Conservation (phyloP, 768 basidiomycete species). For the Russula lepida region DNA sequence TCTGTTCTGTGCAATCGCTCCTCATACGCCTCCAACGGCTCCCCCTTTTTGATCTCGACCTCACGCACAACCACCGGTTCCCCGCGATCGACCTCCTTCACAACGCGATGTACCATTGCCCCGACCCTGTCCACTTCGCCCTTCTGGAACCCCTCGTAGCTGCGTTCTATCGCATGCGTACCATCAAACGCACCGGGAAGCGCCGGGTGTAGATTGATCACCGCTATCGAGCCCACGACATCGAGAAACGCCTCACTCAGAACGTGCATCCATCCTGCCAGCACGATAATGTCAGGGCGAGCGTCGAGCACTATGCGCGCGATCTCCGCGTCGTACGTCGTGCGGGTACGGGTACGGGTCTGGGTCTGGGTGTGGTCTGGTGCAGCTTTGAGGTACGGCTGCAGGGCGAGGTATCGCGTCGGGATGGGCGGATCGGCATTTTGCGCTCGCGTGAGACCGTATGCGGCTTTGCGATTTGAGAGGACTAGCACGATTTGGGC, state of each 20-base stretch:
- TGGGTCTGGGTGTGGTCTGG: conserved; percentile 64
- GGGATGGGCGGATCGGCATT: conserved; percentile 67
- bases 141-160: conserved; percentile 79
- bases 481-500: conserved; percentile 71
- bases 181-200: conserved; percentile 96
- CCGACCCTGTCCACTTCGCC: conserved; percentile 76
- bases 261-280: conserved; percentile 99
- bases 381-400: conserved; percentile 70
- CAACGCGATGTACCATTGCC: conserved; percentile 89
- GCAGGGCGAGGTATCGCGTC: conserved; percentile 74
- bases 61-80: conserved; percentile 78
- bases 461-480: conserved; percentile 87
- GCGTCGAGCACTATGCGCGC: conserved; percentile 55
- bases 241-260: conserved; percentile 76
- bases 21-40: conserved; percentile 65
- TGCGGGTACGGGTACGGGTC: too few relatives aligned
- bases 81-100: conserved; percentile 89
- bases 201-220: conserved; percentile 96
- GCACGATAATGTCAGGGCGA: conserved; percentile 76
- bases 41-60: conserved; percentile 64
- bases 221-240: conserved; percentile 56
- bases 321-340: conserved; percentile 80
- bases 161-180: conserved; percentile 81
- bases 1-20: conserved; percentile 73
- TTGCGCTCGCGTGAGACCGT: conserved; percentile 76